phyloP scores from a whole-genome alignment of 78 protist genomes.

The Mantamonas sphyraenae region DNA sequence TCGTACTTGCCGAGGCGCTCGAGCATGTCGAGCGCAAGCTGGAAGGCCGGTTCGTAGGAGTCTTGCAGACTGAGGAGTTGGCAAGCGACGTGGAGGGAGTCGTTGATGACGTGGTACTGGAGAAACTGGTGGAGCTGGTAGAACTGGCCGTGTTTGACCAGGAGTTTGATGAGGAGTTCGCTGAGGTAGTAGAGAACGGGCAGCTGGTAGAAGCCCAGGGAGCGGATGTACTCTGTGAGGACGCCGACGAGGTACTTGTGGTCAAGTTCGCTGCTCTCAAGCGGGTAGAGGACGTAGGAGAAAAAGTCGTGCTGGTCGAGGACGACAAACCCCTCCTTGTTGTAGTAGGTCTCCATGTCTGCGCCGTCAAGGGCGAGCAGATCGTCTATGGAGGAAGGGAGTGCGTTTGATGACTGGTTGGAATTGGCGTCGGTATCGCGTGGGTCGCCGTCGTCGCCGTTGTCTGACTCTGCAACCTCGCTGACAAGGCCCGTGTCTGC shows the following conservation, averaged over 20 bases:
- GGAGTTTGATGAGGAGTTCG: slow-evolving; percentile 1
- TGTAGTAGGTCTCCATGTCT: slow-evolving; percentile 32
- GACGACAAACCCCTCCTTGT: slow-evolving; percentile 5
- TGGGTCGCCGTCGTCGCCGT: too few species aligned
- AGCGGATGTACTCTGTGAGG: slow-evolving; percentile 16
- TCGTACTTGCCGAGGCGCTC: slow-evolving; percentile 2
- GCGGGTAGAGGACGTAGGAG: background rate
- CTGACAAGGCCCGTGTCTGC: too few species aligned
- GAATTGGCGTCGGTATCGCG: too few species aligned
- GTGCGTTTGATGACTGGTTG: slow-evolving; percentile 20
- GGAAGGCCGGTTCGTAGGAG: slow-evolving; percentile 25
- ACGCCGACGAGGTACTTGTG: background rate
- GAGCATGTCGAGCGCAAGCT: slow-evolving; percentile 37
- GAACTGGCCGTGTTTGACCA: background rate
- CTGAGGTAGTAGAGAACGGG: background rate
- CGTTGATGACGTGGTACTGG: slow-evolving; percentile 34
- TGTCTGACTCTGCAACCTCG: too few species aligned
- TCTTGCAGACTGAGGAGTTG: slow-evolving; percentile 3
- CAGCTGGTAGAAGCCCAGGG: background rate
- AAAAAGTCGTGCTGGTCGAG: background rate
- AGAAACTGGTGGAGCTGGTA: slow-evolving; percentile 29
- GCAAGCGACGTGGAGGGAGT: slow-evolving; percentile 21
- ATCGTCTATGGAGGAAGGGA: slow-evolving; percentile 21
- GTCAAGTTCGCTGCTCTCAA: background rate
- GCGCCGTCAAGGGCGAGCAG: slow-evolving; percentile 32